phyloP scores from a whole-genome alignment of 345 rosid species.

The Carallia pectinifolia region DNA sequence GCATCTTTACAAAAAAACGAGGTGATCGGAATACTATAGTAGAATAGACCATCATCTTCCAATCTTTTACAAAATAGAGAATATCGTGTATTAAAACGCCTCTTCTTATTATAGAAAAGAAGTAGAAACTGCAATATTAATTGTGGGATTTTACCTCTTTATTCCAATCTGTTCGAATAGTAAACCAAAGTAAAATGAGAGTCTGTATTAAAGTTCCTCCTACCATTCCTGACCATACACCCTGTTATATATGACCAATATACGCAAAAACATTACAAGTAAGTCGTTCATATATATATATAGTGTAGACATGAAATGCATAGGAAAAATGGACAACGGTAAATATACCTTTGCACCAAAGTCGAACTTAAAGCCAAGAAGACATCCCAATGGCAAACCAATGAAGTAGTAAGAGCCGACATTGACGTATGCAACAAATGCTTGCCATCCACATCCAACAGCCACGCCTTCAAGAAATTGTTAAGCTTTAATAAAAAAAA shows the following conservation, averaged over 20 bases:
- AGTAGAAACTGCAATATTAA: too few relatives aligned
- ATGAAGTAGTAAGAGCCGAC: constrained; percentile 69
- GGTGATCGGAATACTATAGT: too few relatives aligned
- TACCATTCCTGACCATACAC: constrained; percentile 73
- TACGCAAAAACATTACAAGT: too few relatives aligned
- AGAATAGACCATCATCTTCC: too few relatives aligned
- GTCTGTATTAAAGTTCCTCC: constrained; percentile 61
- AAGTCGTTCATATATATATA: too few relatives aligned
- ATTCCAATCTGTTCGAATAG: constrained; percentile 53
- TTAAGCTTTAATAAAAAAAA: neutral
- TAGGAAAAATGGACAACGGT: too few relatives aligned
- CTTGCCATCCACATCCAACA: constrained; percentile 88
- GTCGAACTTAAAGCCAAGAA: constrained; percentile 55
- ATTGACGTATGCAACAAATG: constrained; percentile 78
- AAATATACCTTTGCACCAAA: constrained; percentile 52
- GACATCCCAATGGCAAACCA: constrained; percentile 57
- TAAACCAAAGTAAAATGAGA: constrained; percentile 43
- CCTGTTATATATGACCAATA: constrained; percentile 30
- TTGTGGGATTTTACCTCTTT: constrained; percentile 37
- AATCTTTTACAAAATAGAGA: too few relatives aligned
- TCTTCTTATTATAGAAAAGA: too few relatives aligned
- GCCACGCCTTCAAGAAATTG: constrained; percentile 52
- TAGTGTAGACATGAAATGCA: too few relatives aligned
- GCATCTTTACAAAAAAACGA: too few relatives aligned
- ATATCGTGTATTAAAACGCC: too few relatives aligned